Percentiles rank a stretch among this genome's conserved stretches.
Conservation (phyloP, 768 basidiomycete genomes). For the Fomitopsis pulvina region DNA sequence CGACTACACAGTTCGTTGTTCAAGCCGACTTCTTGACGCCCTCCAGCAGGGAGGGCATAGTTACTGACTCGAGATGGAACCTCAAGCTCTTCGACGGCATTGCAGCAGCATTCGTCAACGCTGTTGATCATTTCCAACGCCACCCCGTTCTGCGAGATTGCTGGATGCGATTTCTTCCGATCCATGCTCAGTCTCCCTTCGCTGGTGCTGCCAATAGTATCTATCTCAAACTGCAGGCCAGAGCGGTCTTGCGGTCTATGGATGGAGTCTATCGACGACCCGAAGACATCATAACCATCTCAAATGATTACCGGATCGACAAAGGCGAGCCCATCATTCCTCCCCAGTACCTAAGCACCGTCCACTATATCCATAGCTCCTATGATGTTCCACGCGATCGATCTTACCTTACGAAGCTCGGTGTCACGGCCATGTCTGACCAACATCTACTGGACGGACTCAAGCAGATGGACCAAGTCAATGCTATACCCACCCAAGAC, state of each 20-base stretch:
- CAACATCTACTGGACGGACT: background rate
- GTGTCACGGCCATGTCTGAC: background rate
- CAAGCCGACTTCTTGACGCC: conserved; percentile 25
- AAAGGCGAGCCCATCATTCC: background rate
- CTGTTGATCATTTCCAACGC: conserved; percentile 13
- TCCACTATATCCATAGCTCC: background rate
- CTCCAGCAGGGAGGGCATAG: conserved; percentile 22
- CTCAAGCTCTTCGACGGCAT: conserved; percentile 13
- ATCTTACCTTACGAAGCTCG: background rate
- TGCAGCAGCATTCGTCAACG: conserved; percentile 15
- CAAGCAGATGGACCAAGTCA: background rate
- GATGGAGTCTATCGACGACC: background rate
- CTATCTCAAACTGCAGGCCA: background rate
- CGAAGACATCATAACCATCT: background rate
- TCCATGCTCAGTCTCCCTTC: background rate
- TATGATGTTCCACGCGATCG: background rate
- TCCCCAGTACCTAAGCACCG: background rate
- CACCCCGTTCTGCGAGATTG: conserved; percentile 12
- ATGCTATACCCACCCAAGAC: background rate
- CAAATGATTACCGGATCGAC: background rate
- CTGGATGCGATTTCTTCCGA: conserved; percentile 22
- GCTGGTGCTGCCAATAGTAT: background rate
- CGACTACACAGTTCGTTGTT: conserved; percentile 19
- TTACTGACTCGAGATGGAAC: conserved; percentile 20
- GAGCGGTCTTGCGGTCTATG: background rate